Evolutionary conservation across 2,329 filamentous ascomycete species (phyloP).

Genomic region (Aureobasidium sp.): DNA sequence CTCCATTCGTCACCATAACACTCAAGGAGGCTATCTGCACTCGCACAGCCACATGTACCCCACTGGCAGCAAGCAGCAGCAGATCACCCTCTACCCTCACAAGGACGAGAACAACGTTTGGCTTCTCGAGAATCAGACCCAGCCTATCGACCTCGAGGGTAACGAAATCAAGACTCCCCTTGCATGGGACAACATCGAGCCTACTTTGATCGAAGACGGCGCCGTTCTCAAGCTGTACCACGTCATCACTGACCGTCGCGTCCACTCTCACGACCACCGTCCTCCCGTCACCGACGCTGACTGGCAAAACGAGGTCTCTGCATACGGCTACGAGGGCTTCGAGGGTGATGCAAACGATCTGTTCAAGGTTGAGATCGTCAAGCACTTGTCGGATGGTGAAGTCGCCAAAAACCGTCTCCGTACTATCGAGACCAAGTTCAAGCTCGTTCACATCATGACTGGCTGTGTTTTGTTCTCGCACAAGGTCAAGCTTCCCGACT

Average conservation of each 20-base stretch:
- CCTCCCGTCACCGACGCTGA: slow-evolving; percentile 79
- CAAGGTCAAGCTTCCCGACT: slow-evolving; percentile 97
- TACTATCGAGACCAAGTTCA: slow-evolving; percentile 96
- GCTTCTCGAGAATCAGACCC: slow-evolving; percentile 91
- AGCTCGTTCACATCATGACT: slow-evolving; percentile 91
- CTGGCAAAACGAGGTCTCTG: slow-evolving; percentile 52
- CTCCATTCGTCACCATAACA: slow-evolving; percentile 86
- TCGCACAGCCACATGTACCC: slow-evolving; percentile 98
- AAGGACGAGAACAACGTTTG: slow-evolving; percentile 98
- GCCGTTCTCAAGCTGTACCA: slow-evolving; percentile 79
- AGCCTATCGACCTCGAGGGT: slow-evolving; percentile 62
- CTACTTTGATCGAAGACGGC: slow-evolving; percentile 71
- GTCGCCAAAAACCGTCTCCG: slow-evolving; percentile 77
- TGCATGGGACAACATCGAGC: slow-evolving; percentile 72
- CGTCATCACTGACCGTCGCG: slow-evolving; percentile 70
- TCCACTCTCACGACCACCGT: slow-evolving; percentile 94
- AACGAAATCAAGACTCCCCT: slow-evolving; percentile 69
- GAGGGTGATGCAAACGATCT: slow-evolving; percentile 93
- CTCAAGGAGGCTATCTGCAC: slow-evolving; percentile 94
- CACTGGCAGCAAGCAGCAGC: slow-evolving; percentile 94
- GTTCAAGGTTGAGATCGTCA: slow-evolving; percentile 92
- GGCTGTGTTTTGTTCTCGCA: slow-evolving; percentile 95
- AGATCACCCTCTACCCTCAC: slow-evolving; percentile 96
- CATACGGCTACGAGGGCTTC: slow-evolving; percentile 95
- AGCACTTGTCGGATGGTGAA: slow-evolving; percentile 72